Conservation (phyloP, 495 filamentous ascomycete genomes). For the Penicillium bialowiezense region DNA sequence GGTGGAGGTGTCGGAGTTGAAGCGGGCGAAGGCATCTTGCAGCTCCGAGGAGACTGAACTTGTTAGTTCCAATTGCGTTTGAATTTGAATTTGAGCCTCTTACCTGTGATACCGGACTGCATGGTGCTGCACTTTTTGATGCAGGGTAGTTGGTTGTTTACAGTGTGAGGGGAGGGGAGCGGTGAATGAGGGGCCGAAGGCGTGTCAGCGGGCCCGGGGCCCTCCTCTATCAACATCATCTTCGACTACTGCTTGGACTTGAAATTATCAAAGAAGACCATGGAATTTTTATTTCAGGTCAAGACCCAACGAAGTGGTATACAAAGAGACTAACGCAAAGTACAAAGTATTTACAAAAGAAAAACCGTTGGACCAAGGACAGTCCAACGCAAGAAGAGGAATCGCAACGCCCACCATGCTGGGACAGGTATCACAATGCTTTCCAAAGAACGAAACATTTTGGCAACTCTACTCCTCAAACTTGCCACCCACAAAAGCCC, state of each 20-base stretch:
- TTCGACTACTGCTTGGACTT: no score
- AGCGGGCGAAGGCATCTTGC: slow-evolving; percentile 71
- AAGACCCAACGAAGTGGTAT: slow-evolving; percentile 19
- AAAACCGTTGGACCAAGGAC: slow-evolving; percentile 7
- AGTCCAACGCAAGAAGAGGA: slow-evolving; percentile 13
- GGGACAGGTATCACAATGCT: slow-evolving; percentile 30
- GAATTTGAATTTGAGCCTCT: slow-evolving; percentile 1
- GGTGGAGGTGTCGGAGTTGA: slow-evolving; percentile 59
- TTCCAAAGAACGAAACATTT: slow-evolving; percentile 9
- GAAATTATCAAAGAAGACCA: no score
- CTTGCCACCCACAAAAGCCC: slow-evolving; percentile 58
- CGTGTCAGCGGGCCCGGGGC: not conserved
- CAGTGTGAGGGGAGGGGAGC: slow-evolving; percentile 19
- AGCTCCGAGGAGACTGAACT: slow-evolving; percentile 79
- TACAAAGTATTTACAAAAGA: slow-evolving; percentile 22
- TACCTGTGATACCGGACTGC: slow-evolving; percentile 89
- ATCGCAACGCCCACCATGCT: slow-evolving; percentile 30
- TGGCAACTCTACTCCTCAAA: slow-evolving; percentile 66
- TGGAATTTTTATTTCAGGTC: slow-evolving; percentile 2
- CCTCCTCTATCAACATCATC: no score
- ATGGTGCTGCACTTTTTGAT: slow-evolving; percentile 43
- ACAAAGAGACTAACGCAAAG: slow-evolving; percentile 21
- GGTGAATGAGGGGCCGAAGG: slow-evolving; percentile 20
- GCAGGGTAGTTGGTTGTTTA: slow-evolving; percentile 20
- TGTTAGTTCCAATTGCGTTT: slow-evolving; percentile 11